These are phyloP conservation scores for Claviceps citrina DNA, from an alignment of 2,329 filamentous ascomycete genomes.

Conservation along the genomic window DNA sequence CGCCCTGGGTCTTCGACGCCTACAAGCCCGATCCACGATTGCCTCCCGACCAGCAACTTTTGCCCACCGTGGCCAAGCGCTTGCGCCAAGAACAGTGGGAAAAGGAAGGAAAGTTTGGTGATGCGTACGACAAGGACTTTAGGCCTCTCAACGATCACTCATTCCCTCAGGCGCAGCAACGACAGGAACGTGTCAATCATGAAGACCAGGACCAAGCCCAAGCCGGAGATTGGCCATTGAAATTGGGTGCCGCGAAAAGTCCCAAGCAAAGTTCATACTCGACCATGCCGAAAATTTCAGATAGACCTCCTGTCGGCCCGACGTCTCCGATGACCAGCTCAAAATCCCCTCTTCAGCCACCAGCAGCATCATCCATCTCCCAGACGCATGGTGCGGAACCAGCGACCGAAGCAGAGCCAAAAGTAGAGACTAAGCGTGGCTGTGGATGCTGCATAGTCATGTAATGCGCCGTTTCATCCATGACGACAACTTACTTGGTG, in stretches of 20 bases:
- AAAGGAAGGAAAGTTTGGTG: constrained; percentile 74
- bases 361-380: constrained; percentile 4
- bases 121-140: constrained; percentile 76
- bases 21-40: constrained; percentile 92
- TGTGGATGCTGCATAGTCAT: constrained; percentile 38
- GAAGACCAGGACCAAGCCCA: constrained; percentile 16
- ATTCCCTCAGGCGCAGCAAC: constrained; percentile 30
- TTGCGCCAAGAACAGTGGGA: constrained; percentile 94
- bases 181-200: constrained; percentile 11
- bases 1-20: constrained; percentile 86
- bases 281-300: constrained; percentile 44
- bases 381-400: constrained; percentile 7
- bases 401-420: constrained; percentile 7
- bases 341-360: constrained; percentile 18
- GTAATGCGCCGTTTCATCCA: constrained; percentile 15
- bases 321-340: constrained; percentile 22
- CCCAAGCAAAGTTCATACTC: constrained; percentile 39
- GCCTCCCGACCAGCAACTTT: constrained; percentile 85
- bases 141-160: constrained; percentile 60
- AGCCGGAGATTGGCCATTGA: constrained; percentile 45
- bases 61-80: constrained; percentile 82
- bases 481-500: neutral
- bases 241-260: constrained; percentile 29
- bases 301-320: constrained; percentile 23
- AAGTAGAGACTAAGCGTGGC: constrained; percentile 23